Evolutionary conservation across 768 basidiomycete genomes (phyloP), one percentile per base, ranked within the genome.

Genomic region (Crucibulum laeve): DNA sequence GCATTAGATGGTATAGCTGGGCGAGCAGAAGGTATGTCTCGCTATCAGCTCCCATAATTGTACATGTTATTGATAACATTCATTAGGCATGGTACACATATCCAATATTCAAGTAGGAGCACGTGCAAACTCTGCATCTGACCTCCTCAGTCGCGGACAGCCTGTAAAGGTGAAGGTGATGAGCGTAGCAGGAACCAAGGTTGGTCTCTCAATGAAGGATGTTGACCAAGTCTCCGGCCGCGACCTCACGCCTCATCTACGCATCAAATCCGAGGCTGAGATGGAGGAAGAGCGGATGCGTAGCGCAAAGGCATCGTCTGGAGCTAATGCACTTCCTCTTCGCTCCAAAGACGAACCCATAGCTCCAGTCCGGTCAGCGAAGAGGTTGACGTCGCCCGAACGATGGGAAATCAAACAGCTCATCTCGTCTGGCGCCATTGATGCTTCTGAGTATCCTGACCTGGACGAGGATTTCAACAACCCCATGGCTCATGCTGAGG

Each of bases 361-460:
- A 8, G 77, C 71, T 18, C 76, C 78, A 6, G 75, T 82, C 13
- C 80, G 83, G 24, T 89, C 87, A 2, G 91, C 92, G 0, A 93
- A 92, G 57, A 79, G 95, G 13, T 69, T 98, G 45, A 94, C 94
- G 1, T 93, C 90, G 5, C 96, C 96, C 1, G 96, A 99, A 63
- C 82, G 96, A 22, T 99, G 96, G 93, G 96, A 99, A 69, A 94
- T 99, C 65, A 97, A 98, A 64, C 96, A 98, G 61, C 80, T 99
- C 44, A 96, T 98, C 43, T 89, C 96, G 1, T 96, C 93, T 23
- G 96, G 96, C 33, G 89, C 84, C 13, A 78, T 97, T 43, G 83
- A 84, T 50, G 87, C 94, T 8, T 86, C 93, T 3, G 96, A 98
- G 61, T 95, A 94, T 55, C 93, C 92, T 2, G 90, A 95, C 23